Conservation (phyloP, 345 rosid species). For the Camelina neglecta region DNA sequence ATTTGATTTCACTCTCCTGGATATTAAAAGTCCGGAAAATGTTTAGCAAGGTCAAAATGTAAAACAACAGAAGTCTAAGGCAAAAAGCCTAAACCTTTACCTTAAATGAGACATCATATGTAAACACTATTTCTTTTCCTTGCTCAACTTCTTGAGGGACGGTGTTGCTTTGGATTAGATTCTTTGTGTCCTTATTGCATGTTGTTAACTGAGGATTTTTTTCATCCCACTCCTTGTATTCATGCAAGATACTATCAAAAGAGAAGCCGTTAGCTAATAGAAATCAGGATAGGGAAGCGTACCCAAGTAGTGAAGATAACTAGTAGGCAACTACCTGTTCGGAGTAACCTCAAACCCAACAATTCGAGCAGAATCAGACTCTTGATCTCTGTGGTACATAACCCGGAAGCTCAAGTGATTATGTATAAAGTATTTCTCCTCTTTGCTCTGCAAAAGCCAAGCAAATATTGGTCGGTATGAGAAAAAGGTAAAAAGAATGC, state of each 20-base stretch:
- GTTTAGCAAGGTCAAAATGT: conserved; percentile 25
- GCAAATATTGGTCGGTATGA: conserved; percentile 21
- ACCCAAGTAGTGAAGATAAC: conserved; percentile 2
- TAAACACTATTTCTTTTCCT: conserved; percentile 80
- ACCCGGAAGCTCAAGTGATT: conserved; percentile 96
- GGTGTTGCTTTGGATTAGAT: conserved; percentile 80
- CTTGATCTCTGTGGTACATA: conserved; percentile 86
- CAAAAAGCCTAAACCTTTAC: conserved; percentile 37
- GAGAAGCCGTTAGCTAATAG: conserved; percentile 12
- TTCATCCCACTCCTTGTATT: conserved; percentile 91
- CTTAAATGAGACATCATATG: conserved; percentile 92
- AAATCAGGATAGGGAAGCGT: neutral
- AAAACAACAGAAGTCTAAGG: neutral
- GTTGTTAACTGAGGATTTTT: conserved; percentile 85
- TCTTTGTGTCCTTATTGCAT: conserved; percentile 90
- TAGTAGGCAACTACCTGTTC: conserved; percentile 59
- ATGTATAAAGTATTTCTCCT: conserved; percentile 91
- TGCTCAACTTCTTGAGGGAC: conserved; percentile 88
- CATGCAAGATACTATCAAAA: conserved; percentile 82
- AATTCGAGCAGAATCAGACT: conserved; percentile 84
- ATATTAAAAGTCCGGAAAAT: conserved; percentile 1
- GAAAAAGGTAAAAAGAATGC: conserved; percentile 2
- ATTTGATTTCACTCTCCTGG: conserved; percentile 93
- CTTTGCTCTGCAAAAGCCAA: conserved; percentile 75
- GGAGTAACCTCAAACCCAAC: conserved; percentile 98